Conservation (phyloP, 345 rosid species). For the Moricandia moricandioides region DNA sequence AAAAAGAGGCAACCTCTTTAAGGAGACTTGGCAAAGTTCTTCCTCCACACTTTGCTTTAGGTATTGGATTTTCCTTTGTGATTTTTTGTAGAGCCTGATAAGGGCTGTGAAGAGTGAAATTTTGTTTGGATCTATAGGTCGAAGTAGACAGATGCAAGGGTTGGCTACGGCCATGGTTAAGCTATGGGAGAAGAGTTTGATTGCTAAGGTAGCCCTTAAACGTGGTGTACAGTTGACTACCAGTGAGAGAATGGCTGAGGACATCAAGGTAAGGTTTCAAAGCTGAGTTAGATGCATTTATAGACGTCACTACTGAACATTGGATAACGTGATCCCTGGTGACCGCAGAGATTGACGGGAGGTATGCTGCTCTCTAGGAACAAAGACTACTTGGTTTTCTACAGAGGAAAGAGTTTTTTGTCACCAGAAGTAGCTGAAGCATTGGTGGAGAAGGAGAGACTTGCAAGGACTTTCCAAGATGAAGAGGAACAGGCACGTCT, state of each 20-base stretch:
- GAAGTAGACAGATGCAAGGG: slow-evolving; percentile 91
- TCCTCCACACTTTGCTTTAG: slow-evolving; percentile 95
- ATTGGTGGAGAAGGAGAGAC: slow-evolving; percentile 72
- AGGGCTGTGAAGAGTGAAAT: slow-evolving; percentile 18
- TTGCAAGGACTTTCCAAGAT: slow-evolving; percentile 66
- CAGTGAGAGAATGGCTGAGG: slow-evolving; percentile 99
- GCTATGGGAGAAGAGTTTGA: slow-evolving; percentile 79
- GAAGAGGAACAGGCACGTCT: slow-evolving; percentile 81
- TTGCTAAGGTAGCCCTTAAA: slow-evolving; percentile 85
- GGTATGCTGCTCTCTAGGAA: slow-evolving; percentile 77
- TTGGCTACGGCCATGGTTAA: slow-evolving; percentile 80
- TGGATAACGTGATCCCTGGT: slow-evolving; percentile 24
- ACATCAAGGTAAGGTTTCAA: slow-evolving; percentile 61
- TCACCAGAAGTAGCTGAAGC: slow-evolving; percentile 71
- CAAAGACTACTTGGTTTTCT: slow-evolving; percentile 92
- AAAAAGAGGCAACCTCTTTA: slow-evolving; percentile 68
- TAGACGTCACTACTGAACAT: neutral
- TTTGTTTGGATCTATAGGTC: slow-evolving; percentile 49
- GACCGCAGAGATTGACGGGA: slow-evolving; percentile 82
- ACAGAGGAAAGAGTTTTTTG: slow-evolving; percentile 86
- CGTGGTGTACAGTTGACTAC: slow-evolving; percentile 88
- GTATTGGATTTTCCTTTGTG: slow-evolving; percentile 40
- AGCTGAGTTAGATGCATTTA: neutral
- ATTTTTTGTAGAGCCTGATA: slow-evolving; percentile 2
- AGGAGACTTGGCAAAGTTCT: slow-evolving; percentile 78